Conservation (phyloP, 345 rosid species). For the Pistacia integerrima region DNA sequence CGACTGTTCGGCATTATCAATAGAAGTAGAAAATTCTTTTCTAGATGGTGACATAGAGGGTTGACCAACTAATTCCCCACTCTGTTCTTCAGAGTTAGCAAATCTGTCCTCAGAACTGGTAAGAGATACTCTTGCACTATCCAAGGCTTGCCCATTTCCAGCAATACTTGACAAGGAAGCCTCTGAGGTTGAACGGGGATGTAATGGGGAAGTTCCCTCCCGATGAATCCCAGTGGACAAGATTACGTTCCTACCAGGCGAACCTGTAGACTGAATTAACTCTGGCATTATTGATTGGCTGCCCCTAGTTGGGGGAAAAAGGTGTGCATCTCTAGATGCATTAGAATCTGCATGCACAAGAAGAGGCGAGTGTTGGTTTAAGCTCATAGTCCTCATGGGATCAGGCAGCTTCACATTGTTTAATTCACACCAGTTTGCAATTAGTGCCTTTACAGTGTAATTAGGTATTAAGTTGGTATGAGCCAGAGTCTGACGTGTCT, state of each 20-base stretch:
- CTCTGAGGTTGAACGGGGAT: constrained; percentile 61
- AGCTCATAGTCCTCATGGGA: constrained; percentile 55
- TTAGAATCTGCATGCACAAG: constrained; percentile 54
- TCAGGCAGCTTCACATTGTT: constrained; percentile 88
- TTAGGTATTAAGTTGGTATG: constrained; percentile 91
- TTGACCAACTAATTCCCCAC: constrained; percentile 45
- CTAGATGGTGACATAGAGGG: constrained; percentile 52
- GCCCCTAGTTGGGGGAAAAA: constrained; percentile 34
- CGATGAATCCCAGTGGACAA: constrained; percentile 42
- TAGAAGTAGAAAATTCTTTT: constrained; percentile 46
- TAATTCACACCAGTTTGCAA: constrained; percentile 91
- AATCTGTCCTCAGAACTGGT: constrained; percentile 55
- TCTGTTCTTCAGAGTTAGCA: constrained; percentile 45
- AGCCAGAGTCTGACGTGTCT: constrained; percentile 78
- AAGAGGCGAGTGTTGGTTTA: constrained; percentile 60
- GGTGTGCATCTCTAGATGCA: constrained; percentile 33
- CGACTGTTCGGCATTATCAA: constrained; percentile 37
- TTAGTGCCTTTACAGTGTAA: constrained; percentile 91
- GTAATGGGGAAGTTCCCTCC: constrained; percentile 60
- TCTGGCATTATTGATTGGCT: constrained; percentile 50
- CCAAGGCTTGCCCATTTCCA: constrained; percentile 55
- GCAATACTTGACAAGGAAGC: constrained; percentile 48
- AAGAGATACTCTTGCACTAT: constrained; percentile 50
- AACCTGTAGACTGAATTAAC: constrained; percentile 46
- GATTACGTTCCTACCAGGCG: constrained; percentile 41